A percentile compares a stretch with the other conserved stretches of the same genome.
Evolutionary conservation across 768 basidiomycete species (phyloP).

Genomic region (Leccinum pellstonianum): DNA sequence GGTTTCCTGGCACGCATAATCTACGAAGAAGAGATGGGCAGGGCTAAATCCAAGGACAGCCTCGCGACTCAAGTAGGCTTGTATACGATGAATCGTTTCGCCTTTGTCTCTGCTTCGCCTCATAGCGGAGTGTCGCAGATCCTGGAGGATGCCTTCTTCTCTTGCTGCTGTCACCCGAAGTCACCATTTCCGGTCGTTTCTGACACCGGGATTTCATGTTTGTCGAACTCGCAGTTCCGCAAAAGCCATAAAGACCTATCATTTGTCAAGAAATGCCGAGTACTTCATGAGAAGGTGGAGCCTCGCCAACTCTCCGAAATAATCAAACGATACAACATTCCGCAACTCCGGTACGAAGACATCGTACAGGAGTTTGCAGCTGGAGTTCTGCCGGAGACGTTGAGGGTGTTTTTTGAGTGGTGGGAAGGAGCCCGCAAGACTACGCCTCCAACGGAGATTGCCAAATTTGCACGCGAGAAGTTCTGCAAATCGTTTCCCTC

Average conservation of each 20-base stretch:
- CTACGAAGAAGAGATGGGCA: slow-evolving; percentile 77
- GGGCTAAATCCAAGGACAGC: neutral
- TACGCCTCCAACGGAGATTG: neutral
- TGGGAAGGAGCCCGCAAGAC: slow-evolving; percentile 5
- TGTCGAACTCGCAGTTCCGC: slow-evolving; percentile 6
- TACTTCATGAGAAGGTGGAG: slow-evolving; percentile 7
- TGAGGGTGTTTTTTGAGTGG: slow-evolving; percentile 15
- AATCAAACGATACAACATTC: slow-evolving; percentile 10
- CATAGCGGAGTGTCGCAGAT: slow-evolving; percentile 32
- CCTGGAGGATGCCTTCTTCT: slow-evolving; percentile 17
- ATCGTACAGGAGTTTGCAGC: slow-evolving; percentile 11
- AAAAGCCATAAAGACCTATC: neutral
- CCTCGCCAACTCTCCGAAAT: slow-evolving; percentile 5
- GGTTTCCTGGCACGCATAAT: slow-evolving; percentile 79
- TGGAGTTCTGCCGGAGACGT: slow-evolving; percentile 7
- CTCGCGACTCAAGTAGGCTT: slow-evolving; percentile 29
- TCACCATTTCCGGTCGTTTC: slow-evolving; percentile 18
- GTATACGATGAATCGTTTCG: slow-evolving; percentile 84
- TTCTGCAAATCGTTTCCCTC: slow-evolving; percentile 46
- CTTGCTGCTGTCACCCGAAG: neutral
- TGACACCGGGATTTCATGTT: slow-evolving; percentile 4
- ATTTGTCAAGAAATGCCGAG: slow-evolving; percentile 7
- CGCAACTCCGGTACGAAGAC: neutral
- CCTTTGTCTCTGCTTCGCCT: slow-evolving; percentile 37
- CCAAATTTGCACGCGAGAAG: neutral